Percentiles rank a stretch among this genome's conserved stretches.
Evolutionary conservation across 305 asterid genomes (phyloP).

Genomic region (Fraxinus sp.): DNA sequence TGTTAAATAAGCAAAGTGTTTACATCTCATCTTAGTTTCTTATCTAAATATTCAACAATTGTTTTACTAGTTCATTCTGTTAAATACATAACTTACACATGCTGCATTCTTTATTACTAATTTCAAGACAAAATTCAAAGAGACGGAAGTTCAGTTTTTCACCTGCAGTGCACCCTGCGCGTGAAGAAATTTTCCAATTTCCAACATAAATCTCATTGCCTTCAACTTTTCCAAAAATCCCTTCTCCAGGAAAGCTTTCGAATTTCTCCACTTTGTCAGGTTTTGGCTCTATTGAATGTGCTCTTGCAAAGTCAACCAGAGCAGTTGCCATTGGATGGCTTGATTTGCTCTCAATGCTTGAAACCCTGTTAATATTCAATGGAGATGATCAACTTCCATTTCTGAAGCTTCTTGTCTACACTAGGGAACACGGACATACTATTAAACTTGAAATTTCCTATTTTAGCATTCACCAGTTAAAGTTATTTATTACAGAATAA

Average conservation of each 20-base stretch:
- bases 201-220: constrained; percentile 58
- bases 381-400: background rate
- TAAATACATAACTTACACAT: background rate
- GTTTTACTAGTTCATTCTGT: background rate
- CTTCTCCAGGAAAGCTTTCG: constrained; percentile 81
- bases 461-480: background rate
- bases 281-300: constrained; percentile 46
- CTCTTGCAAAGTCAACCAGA: constrained; percentile 54
- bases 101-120: background rate
- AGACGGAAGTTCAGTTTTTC: background rate
- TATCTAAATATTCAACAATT: background rate
- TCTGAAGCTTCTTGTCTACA: background rate
- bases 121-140: constrained; percentile 1
- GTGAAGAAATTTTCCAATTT: constrained; percentile 54
- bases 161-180: constrained; percentile 72
- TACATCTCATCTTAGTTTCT: background rate
- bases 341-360: constrained; percentile 87
- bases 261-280: constrained; percentile 66
- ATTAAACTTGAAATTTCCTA: background rate
- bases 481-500: background rate
- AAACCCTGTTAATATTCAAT: constrained; percentile 49
- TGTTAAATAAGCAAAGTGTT: background rate
- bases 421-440: background rate
- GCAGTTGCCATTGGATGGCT: constrained; percentile 92
- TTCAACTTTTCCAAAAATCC: constrained; percentile 67